phyloP scores from a whole-genome alignment of 345 rosid species.

The Euphorbia tirucalli region DNA sequence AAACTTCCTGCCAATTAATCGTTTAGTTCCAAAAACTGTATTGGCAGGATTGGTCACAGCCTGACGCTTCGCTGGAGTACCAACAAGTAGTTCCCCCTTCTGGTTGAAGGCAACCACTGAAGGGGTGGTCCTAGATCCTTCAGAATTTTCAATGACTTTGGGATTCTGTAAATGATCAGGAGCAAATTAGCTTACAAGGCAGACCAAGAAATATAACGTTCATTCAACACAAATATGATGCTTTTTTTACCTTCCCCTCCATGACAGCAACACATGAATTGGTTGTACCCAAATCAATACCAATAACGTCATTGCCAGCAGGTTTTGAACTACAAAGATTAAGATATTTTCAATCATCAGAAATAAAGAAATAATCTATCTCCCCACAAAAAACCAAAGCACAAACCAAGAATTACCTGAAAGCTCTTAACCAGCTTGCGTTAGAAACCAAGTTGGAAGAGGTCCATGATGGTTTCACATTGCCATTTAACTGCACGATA shows the following conservation, averaged over 20 bases:
- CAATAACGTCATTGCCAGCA: conserved; percentile 80
- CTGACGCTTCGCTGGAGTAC: conserved; percentile 41
- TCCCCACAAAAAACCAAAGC: background rate
- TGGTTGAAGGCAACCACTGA: conserved; percentile 34
- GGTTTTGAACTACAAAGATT: conserved; percentile 60
- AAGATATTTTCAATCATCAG: background rate
- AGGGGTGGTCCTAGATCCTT: conserved; percentile 39
- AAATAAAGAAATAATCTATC: background rate
- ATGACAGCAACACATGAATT: conserved; percentile 96
- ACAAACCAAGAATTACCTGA: conserved; percentile 50
- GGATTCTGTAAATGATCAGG: conserved; percentile 22
- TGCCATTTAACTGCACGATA: conserved; percentile 48
- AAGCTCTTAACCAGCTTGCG: conserved; percentile 58
- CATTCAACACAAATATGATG: background rate
- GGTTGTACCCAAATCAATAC: conserved; percentile 96
- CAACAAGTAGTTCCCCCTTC: conserved; percentile 35
- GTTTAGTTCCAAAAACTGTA: conserved; percentile 37
- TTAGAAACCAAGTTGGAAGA: conserved; percentile 40
- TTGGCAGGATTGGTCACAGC: conserved; percentile 40
- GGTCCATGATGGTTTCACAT: conserved; percentile 46
- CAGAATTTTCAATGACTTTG: conserved; percentile 38
- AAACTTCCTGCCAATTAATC: conserved; percentile 35
- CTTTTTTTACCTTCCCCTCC: conserved; percentile 79
- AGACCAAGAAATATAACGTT: background rate
- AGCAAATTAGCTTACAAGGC: background rate